Evolutionary conservation across 1,139 yeast species (phyloP).

Genomic region (Waltiozyma sp.): DNA sequence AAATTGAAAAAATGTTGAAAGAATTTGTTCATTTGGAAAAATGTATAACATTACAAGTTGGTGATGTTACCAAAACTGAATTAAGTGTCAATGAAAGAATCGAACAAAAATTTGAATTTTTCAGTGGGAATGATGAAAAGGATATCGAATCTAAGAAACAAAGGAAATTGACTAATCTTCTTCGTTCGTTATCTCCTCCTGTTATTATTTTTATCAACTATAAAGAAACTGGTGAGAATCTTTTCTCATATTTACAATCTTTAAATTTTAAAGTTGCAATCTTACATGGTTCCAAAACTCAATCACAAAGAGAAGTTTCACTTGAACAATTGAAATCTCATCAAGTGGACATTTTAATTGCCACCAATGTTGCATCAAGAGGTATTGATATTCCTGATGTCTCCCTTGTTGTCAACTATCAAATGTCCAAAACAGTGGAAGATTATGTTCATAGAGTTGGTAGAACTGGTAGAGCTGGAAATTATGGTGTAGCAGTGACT

Average conservation of each 20-base stretch:
- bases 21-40: conserved; percentile 55
- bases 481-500: conserved; percentile 62
- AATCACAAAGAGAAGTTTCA: conserved; percentile 78
- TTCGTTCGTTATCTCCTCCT: conserved; percentile 34
- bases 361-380: conserved; percentile 95
- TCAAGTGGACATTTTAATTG: conserved; percentile 56
- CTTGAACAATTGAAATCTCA: conserved; percentile 54
- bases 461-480: conserved; percentile 94
- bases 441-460: conserved; percentile 91
- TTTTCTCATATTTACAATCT: conserved; percentile 39
- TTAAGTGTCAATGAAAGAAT: conserved; percentile 37
- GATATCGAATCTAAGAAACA: conserved; percentile 27
- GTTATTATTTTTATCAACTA: conserved; percentile 76
- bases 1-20: conserved; percentile 55
- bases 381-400: conserved; percentile 90
- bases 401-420: conserved; percentile 74
- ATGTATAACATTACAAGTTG: conserved; percentile 41
- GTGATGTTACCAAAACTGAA: conserved; percentile 33
- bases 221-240: conserved; percentile 58
- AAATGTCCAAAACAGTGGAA: conserved; percentile 68
- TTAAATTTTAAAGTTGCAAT: conserved; percentile 43
- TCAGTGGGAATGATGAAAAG: conserved; percentile 10
- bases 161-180: conserved; percentile 24
- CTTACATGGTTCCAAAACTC: conserved; percentile 82
- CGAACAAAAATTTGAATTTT: conserved; percentile 55